Conservation (phyloP, 1,139 yeast genomes). For the Zygotorulaspora mrakii region DNA sequence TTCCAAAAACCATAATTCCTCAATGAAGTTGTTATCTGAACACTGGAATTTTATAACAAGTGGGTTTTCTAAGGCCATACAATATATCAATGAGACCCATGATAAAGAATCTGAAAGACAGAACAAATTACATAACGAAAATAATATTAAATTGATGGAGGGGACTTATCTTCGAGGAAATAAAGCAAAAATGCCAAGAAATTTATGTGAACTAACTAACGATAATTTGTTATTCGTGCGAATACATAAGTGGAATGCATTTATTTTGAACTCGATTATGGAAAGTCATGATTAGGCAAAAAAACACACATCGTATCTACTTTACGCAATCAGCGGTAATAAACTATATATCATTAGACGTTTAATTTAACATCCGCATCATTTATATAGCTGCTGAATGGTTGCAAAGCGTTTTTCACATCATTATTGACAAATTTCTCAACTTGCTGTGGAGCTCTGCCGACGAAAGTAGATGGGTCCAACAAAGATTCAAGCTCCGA, state of each 20-base stretch:
- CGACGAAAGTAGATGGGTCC: conserved; percentile 92
- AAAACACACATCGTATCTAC: no score
- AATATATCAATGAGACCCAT: conserved; percentile 47
- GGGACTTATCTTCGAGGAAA: conserved; percentile 44
- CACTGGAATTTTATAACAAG: conserved; percentile 57
- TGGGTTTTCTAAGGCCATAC: conserved; percentile 51
- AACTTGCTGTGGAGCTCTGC: conserved; percentile 98
- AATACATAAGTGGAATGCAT: conserved; percentile 64
- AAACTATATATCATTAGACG: conserved; percentile 39
- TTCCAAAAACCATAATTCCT: conserved; percentile 42
- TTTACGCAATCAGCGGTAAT: no score
- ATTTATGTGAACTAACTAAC: conserved; percentile 55
- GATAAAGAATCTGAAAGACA: conserved; percentile 32
- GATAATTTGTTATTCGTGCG: conserved; percentile 60
- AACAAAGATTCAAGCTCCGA: conserved; percentile 70
- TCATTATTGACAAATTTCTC: conserved; percentile 85
- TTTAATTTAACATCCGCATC: conserved; percentile 60
- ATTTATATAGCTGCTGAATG: conserved; percentile 58
- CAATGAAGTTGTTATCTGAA: conserved; percentile 42
- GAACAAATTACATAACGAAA: conserved; percentile 36
- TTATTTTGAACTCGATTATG: conserved; percentile 38
- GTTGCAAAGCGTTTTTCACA: conserved; percentile 77
- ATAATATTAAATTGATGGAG: conserved; percentile 39
- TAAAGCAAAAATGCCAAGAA: conserved; percentile 51
- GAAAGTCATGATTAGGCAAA: conserved; percentile 3